Conservation (phyloP, 1,139 yeast species). For the Magnusiomyces tetraspermus region DNA sequence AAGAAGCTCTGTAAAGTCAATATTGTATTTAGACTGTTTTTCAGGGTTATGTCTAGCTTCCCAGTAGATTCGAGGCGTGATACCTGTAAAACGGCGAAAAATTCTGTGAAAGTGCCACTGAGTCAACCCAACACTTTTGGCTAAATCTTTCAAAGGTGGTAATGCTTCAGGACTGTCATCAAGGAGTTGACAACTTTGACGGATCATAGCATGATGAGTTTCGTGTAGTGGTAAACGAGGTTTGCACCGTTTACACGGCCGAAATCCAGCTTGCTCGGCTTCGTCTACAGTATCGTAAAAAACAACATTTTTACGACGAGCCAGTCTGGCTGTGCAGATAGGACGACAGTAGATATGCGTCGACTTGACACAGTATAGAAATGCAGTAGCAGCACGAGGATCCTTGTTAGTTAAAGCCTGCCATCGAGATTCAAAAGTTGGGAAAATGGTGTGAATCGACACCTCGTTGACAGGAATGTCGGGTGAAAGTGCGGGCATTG, state of each 20-base stretch:
- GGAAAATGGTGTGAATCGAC: constrained; percentile 7
- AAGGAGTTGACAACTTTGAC: constrained; percentile 15
- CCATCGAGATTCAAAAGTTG: constrained; percentile 17
- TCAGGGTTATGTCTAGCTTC: constrained; percentile 12
- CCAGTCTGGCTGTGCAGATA: constrained; percentile 21
- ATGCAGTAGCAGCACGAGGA: constrained; percentile 22
- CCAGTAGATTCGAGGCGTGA: constrained; percentile 15
- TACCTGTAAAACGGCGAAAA: constrained; percentile 25
- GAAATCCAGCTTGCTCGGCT: constrained; percentile 20
- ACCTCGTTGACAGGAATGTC: constrained; percentile 3
- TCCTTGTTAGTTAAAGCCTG: constrained; percentile 19
- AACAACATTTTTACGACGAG: constrained; percentile 18
- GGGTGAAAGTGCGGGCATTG: constrained; percentile 4
- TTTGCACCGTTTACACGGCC: constrained; percentile 24
- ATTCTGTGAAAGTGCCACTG: constrained; percentile 29
- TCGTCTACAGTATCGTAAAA: constrained; percentile 17
- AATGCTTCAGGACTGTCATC: constrained; percentile 14
- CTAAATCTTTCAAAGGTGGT: constrained; percentile 17
- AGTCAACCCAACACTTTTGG: constrained; percentile 21
- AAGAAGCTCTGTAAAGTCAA: background rate
- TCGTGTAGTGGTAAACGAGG: constrained; percentile 20
- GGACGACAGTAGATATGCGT: constrained; percentile 24
- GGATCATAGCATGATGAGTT: constrained; percentile 18
- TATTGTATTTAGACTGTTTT: constrained; percentile 1
- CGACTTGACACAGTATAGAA: constrained; percentile 21